These are phyloP conservation scores for Gyromitra esculenta DNA, from an alignment of 2,329 filamentous ascomycete genomes.

Conservation along the genomic window DNA sequence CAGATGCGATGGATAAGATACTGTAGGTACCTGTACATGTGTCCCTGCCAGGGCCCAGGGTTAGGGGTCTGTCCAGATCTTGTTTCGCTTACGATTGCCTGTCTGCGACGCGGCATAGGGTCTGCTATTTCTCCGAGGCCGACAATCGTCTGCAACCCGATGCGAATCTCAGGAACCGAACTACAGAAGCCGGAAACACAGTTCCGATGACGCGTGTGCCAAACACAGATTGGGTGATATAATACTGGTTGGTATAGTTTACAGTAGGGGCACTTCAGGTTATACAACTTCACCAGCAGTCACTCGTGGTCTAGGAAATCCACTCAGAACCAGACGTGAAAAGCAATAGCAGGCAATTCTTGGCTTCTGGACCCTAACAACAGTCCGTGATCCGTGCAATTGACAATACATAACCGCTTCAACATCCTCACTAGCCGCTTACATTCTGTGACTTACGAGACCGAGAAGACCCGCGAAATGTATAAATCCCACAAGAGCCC, in stretches of 20 bases:
- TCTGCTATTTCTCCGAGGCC: background rate
- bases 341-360: background rate
- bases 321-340: no score
- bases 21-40: no score
- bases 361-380: no score
- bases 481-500: background rate
- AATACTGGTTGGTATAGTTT: background rate
- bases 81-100: conserved; percentile 13
- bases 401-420: background rate
- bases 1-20: conserved; percentile 45
- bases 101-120: background rate
- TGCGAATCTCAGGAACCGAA: no score
- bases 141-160: background rate
- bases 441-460: no score
- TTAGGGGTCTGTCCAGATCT: conserved; percentile 17
- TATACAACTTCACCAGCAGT: conserved; percentile 9
- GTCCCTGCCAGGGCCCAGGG: conserved; percentile 11
- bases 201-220: no score
- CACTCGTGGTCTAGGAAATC: conserved; percentile 7
- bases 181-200: no score
- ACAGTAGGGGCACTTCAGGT: background rate
- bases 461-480: no score
- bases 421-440: background rate
- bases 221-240: no score
- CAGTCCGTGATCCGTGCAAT: no score